phyloP scores from a whole-genome alignment of 106 monocot species.

The Acanthochlamys bracteata region DNA sequence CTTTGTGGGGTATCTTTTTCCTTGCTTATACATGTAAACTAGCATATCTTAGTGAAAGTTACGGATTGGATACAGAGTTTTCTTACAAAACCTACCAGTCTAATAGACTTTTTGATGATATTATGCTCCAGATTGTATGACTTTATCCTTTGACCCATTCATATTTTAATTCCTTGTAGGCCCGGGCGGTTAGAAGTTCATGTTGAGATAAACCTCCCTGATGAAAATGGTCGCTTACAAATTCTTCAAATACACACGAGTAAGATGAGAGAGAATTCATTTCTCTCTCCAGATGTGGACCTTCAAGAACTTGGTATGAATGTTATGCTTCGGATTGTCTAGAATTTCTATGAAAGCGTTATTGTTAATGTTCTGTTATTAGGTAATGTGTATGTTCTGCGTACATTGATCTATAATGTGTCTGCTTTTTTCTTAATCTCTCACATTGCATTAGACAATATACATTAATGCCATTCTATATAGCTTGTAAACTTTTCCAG shows the following conservation, averaged over 20 bases:
- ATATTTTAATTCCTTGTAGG: conserved; percentile 19
- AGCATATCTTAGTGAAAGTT: no score
- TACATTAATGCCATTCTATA: no score
- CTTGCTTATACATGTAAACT: no score
- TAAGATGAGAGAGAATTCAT: conserved; percentile 97
- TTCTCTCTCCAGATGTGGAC: conserved; percentile 77
- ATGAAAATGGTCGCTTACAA: conserved; percentile 97
- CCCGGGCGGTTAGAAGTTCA: conserved; percentile 98
- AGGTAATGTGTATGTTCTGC: no score
- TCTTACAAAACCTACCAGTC: no score
- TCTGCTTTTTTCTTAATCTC: not conserved
- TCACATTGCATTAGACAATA: not conserved
- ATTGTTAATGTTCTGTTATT: no score
- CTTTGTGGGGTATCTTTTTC: not conserved
- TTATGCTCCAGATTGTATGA: no score
- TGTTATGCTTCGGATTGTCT: not conserved
- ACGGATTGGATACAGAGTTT: no score
- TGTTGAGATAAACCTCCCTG: conserved; percentile 94
- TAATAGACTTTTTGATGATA: no score
- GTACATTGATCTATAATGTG: no score
- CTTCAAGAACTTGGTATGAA: conserved; percentile 84
- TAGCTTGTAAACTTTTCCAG: no score
- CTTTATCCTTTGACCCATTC: no score
- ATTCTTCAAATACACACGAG: conserved; percentile 97
- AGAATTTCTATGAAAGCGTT: not conserved